Base-by-base conservation (phyloP, 805 yeast genomes). In the Torulaspora quercuum region DNA sequence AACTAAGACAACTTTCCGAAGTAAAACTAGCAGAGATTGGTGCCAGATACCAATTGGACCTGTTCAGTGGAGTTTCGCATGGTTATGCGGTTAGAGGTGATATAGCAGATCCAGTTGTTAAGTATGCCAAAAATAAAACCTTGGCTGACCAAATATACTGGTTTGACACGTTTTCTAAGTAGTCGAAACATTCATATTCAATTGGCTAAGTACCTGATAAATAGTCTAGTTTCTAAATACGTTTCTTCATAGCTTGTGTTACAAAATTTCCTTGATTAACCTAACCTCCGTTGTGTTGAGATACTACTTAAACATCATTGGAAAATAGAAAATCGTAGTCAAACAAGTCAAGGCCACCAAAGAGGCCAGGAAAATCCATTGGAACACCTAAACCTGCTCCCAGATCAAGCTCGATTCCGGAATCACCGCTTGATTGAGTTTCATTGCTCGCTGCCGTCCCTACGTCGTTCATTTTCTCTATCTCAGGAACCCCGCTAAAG, bases 21-120 rank as follows among this genome's bases (percentile, higher is more conserved):
- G 74, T 62, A 7, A 73, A 71, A 48, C 72, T 82, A 51, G 63
- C 63, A 40, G 73, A 73, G 46, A 69, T 69, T 36, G 70, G 69
- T 37, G 75, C 75, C 24, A 67, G 67, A 26, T 88, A 74, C 65
- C 79, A 75, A 61, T 50, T 81, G 16, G 75, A 78, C 41, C 54
- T 84, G 29, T 81, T 75, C 59, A 57, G 80, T 20, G 82, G 82
- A 38, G 80, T 74, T 15, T 15, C 57, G 3, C 97, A 89, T 58
- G 97, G 96, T 1, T 89, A 69, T 59, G 76, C 95, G 13, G 78
- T 74, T 27, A 82, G 84, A 64, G 95, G 94, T 39, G 95, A 88
- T 55, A 45, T 72, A 21, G 43, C 64, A 7, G 64, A 66, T 41
- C 80, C 81, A 14, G 57, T 49, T 21, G 75, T 73, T 39, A 68